phyloP scores from a whole-genome alignment of 1,284 basidiomycete genomes.

The Cutaneotrichosporon dermatis region DNA sequence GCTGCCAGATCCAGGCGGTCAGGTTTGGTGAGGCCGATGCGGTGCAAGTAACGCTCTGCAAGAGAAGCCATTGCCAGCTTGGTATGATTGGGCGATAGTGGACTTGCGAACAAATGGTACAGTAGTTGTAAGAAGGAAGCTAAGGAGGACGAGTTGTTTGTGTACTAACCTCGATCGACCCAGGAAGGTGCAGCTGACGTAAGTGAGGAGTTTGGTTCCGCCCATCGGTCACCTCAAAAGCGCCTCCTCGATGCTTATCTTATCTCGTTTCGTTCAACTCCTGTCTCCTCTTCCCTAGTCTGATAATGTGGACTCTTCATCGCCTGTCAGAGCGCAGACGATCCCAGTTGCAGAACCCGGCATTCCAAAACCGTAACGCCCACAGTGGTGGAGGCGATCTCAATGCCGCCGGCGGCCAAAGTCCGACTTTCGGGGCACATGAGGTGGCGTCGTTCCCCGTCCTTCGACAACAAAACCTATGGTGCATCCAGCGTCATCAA shows the following conservation, averaged over 20 bases:
- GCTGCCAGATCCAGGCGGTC: background rate
- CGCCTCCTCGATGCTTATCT: too few species aligned
- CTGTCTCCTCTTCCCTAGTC: too few species aligned
- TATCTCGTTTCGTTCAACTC: too few species aligned
- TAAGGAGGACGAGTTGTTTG: background rate
- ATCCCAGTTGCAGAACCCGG: too few species aligned
- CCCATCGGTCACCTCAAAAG: too few species aligned
- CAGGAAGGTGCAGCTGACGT: too few species aligned
- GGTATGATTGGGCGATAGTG: background rate
- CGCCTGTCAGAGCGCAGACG: background rate
- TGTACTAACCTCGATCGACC: too few species aligned
- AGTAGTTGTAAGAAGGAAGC: background rate
- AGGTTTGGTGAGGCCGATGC: constrained; percentile 6
- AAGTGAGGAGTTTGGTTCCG: too few species aligned
- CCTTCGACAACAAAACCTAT: constrained; percentile 34
- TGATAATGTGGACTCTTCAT: background rate
- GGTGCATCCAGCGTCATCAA: constrained; percentile 42
- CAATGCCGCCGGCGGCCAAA: background rate
- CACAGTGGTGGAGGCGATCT: too few species aligned
- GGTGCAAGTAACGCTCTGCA: constrained; percentile 11
- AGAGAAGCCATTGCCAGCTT: background rate
- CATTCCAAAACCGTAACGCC: too few species aligned
- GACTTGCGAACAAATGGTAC: background rate
- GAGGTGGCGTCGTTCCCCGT: constrained; percentile 31
- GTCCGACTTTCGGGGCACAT: constrained; percentile 14